These are phyloP conservation scores for Biscogniauxia marginata DNA, from an alignment of 2,329 filamentous ascomycete genomes.

Conservation along the genomic window DNA sequence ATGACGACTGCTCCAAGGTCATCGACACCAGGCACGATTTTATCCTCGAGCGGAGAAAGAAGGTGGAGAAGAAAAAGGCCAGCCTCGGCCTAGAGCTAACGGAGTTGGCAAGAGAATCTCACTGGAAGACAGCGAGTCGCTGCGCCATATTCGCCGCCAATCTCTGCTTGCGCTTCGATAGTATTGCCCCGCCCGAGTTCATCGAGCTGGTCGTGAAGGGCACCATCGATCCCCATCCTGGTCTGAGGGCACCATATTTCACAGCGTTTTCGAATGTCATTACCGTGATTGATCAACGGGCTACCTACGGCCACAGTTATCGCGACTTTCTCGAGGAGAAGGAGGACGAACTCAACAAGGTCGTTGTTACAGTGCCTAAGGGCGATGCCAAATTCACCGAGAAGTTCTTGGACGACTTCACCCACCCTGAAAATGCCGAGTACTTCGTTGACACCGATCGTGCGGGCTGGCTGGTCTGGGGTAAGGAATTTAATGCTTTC, in stretches of 20 bases:
- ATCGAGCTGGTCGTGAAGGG: constrained; percentile 80
- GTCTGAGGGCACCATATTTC: constrained; percentile 76
- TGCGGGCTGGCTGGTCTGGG: constrained; percentile 96
- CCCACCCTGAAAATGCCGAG: constrained; percentile 67
- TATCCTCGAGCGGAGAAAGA: constrained; percentile 70
- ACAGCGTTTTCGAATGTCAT: constrained; percentile 76
- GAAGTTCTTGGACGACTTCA: constrained; percentile 75
- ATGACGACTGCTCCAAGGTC: constrained; percentile 58
- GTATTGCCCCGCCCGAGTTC: constrained; percentile 76
- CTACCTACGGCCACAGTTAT: constrained; percentile 82
- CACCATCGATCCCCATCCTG: constrained; percentile 86
- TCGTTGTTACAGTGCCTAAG: constrained; percentile 70
- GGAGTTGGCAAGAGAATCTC: constrained; percentile 71
- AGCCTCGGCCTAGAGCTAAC: constrained; percentile 79
- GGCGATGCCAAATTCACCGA: constrained; percentile 77
- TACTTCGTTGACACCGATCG: constrained; percentile 92
- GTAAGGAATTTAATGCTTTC: constrained; percentile 79
- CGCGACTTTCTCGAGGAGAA: constrained; percentile 81
- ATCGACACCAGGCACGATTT: constrained; percentile 69
- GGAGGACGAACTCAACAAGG: constrained; percentile 73
- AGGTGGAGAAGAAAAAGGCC: constrained; percentile 82
- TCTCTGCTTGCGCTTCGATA: constrained; percentile 87
- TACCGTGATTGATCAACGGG: constrained; percentile 82
- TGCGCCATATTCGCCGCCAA: constrained; percentile 90
- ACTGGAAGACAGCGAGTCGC: constrained; percentile 94